Evolutionary conservation across 768 basidiomycete genomes (phyloP).

Genomic region (Phanerochaete carnosa): DNA sequence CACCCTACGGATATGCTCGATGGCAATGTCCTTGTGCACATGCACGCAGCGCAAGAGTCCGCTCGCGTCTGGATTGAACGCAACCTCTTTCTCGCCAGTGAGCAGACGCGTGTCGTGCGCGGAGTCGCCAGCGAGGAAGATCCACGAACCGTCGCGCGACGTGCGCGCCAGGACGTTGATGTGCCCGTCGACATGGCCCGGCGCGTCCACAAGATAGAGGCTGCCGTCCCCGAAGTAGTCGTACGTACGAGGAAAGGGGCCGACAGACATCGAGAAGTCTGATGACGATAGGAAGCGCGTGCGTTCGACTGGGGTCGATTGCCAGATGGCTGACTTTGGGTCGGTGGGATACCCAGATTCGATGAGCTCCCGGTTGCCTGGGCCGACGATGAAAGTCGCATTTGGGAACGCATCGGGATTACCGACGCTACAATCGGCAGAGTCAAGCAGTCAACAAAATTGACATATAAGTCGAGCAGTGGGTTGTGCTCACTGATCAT

Average conservation of each 20-base stretch:
- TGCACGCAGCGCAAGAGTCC: too few relatives aligned
- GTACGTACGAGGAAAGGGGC: constrained; percentile 46
- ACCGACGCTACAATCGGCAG: constrained; percentile 37
- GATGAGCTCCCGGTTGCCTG: constrained; percentile 32
- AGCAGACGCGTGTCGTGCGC: constrained; percentile 54
- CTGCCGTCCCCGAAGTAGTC: constrained; percentile 61
- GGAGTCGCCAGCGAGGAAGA: constrained; percentile 52
- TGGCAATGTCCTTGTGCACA: neutral
- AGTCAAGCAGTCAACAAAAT: neutral
- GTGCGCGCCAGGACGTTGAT: constrained; percentile 53
- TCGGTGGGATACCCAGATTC: constrained; percentile 40
- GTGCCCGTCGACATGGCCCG: constrained; percentile 56
- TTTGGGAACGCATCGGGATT: constrained; percentile 42
- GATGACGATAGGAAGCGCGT: constrained; percentile 8
- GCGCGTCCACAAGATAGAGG: constrained; percentile 54
- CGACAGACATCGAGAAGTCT: constrained; percentile 40
- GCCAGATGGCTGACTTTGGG: constrained; percentile 32
- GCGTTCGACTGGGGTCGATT: constrained; percentile 26
- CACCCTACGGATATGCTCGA: neutral
- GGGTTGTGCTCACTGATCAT: constrained; percentile 31
- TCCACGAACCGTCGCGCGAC: constrained; percentile 50
- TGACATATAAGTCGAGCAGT: neutral
- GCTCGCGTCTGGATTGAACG: too few relatives aligned
- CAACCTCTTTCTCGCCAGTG: constrained; percentile 43
- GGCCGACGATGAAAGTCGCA: constrained; percentile 47